Conservation (phyloP, 352 stramenopile genomes). For the Globisporangium spiculum region DNA sequence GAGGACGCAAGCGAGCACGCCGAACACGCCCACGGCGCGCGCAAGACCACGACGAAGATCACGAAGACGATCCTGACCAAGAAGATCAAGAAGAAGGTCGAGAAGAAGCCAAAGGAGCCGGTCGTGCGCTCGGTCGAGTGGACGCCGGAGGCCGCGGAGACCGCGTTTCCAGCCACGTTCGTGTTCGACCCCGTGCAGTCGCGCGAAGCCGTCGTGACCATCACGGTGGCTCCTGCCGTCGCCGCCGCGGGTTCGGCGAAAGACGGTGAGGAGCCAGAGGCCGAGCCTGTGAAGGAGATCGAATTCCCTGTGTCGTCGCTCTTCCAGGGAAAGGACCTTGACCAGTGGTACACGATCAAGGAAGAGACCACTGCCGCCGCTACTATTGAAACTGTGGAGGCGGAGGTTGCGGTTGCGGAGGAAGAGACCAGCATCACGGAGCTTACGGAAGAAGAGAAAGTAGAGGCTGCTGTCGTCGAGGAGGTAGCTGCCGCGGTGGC, state of each 20-base stretch:
- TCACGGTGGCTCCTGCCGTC: constrained; percentile 43
- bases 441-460: constrained; percentile 18
- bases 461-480: constrained; percentile 10
- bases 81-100: constrained; percentile 55
- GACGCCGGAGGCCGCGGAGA: constrained; percentile 19
- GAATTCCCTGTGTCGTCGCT: constrained; percentile 74
- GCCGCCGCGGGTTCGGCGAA: constrained; percentile 11
- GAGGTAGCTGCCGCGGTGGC: constrained; percentile 4
- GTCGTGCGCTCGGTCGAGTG: constrained; percentile 36
- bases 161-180: constrained; percentile 60
- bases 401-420: constrained; percentile 11
- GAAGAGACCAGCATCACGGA: constrained; percentile 20
- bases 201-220: constrained; percentile 70
- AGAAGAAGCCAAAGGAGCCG: constrained; percentile 29
- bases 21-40: constrained; percentile 24
- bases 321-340: constrained; percentile 54
- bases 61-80: constrained; percentile 52
- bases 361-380: constrained; percentile 25
- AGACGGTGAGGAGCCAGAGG: constrained; percentile 39
- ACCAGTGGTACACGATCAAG: constrained; percentile 68
- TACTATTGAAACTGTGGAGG: constrained; percentile 18
- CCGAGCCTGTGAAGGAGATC: constrained; percentile 71
- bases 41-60: constrained; percentile 62
- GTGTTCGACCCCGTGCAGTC: constrained; percentile 84
- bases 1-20: constrained; percentile 5